Conservation (phyloP, 2,329 filamentous ascomycete species). For the Didymella lethalis region DNA sequence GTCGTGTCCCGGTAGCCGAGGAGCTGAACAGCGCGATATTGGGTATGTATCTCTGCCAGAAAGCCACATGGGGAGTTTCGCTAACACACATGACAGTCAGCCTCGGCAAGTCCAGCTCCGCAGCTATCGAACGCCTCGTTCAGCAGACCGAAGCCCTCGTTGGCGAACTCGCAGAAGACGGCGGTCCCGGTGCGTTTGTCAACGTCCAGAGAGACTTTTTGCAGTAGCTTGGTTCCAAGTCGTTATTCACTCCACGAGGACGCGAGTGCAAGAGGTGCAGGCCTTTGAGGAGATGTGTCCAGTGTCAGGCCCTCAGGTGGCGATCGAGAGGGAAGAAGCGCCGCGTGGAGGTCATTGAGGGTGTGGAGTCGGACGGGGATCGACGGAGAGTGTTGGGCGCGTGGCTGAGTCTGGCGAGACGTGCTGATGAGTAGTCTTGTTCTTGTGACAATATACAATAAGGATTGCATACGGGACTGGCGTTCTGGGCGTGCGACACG, state of each 20-base stretch:
- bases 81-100: slow-evolving; percentile 68
- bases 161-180: slow-evolving; percentile 80
- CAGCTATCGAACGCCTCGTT: slow-evolving; percentile 83
- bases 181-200: slow-evolving; percentile 83
- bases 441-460: background rate
- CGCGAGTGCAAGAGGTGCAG: background rate
- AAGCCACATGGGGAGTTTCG: background rate
- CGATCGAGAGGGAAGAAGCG: background rate
- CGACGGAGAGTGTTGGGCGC: background rate
- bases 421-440: background rate
- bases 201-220: slow-evolving; percentile 62
- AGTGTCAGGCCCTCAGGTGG: background rate
- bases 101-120: slow-evolving; percentile 85
- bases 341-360: background rate
- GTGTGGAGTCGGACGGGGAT: background rate
- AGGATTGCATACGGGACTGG: background rate
- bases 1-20: slow-evolving; percentile 82
- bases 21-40: slow-evolving; percentile 93
- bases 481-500: background rate
- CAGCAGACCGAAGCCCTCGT: slow-evolving; percentile 87
- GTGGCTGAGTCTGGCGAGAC: background rate
- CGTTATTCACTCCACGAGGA: background rate
- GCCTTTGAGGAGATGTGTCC: background rate
- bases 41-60: slow-evolving; percentile 58
- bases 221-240: slow-evolving; percentile 29